Evolutionary conservation across 257 asterid genomes (phyloP), one percentile per base, ranked within the genome.

Genomic region (Salvia rosmarinus): DNA sequence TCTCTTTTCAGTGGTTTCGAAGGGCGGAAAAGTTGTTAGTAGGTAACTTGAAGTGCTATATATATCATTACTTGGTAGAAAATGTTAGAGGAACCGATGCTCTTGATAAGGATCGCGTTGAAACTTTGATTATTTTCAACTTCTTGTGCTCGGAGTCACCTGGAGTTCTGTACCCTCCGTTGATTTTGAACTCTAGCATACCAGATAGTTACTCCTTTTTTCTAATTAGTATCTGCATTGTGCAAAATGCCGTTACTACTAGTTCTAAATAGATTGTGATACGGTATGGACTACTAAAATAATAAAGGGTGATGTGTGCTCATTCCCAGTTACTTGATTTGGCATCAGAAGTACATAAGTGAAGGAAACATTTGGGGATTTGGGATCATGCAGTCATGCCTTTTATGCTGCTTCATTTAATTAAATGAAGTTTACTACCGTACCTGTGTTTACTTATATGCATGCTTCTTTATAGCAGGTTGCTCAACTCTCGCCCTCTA

Each of bases 401-500:
- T n/a, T 35, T 11, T 28, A 19, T 37, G 59, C 17, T 51, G 30
- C 51, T 61, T 46, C 44, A 37, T 32, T 70, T 63, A 56, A 37
- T 12, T 11, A 16, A 17, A 6, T 34, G 51, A 75, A 14, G 57
- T 75, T 58, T n/a, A 21, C 11, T 25, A 12, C 70, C 71, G 30
- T 61, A 21, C 9, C 13, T 9, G 7, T 66, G 32, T 52, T 55
- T 63, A 60, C 73, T 79, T 72, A 56, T 60, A 47, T 25, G 47
- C 58, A 28, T 63, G 4, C 54, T 37, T 67, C 64, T 73, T 40
- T 60, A 1, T 39, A 16, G 63, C 90, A 95, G 99, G 86, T 77
- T 49, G 35, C 78, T 76, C 98, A 86, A 69, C 63, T 95, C 66
- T 80, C 96, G 28, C 95, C 96, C 63, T 84, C 90, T 56, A 57